A percentile compares a stretch with the other conserved stretches of the same genome.
Conservation (phyloP, 495 filamentous ascomycete species). For the Barbatosphaeria neglecta region DNA sequence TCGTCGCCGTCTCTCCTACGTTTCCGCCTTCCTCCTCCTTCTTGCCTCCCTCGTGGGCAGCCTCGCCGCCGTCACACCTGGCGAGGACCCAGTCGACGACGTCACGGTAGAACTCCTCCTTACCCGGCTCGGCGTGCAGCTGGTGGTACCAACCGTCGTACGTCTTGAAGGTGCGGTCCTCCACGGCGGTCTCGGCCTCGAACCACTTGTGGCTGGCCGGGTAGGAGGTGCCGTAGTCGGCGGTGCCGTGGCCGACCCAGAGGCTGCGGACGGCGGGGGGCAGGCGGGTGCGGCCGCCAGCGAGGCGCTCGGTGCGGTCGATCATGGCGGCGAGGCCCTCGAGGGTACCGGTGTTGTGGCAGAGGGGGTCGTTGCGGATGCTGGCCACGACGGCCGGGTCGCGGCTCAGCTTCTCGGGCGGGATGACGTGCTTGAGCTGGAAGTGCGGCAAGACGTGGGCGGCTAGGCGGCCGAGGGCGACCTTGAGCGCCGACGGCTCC, state of each 20-base stretch:
- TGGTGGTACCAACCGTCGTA: constrained; percentile 76
- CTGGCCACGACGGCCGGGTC: constrained; percentile 47
- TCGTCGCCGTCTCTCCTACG: background rate
- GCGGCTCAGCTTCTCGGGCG: constrained; percentile 45
- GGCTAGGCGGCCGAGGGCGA: constrained; percentile 52
- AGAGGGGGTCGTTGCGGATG: constrained; percentile 49
- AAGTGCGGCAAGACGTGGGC: constrained; percentile 48
- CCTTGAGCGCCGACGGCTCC: constrained; percentile 45
- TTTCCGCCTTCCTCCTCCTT: background rate
- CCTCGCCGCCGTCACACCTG: constrained; percentile 12
- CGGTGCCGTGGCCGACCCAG: constrained; percentile 57
- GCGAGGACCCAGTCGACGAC: constrained; percentile 64
- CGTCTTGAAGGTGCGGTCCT: constrained; percentile 55
- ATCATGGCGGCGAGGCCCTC: constrained; percentile 65
- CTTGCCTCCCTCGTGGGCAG: too few species aligned
- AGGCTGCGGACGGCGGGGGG: constrained; percentile 29
- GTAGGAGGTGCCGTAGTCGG: constrained; percentile 54
- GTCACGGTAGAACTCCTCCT: constrained; percentile 53
- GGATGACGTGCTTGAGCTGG: constrained; percentile 47
- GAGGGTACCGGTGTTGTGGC: constrained; percentile 70
- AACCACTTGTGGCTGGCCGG: constrained; percentile 49
- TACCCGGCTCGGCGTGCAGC: constrained; percentile 61
- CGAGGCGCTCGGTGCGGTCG: constrained; percentile 47
- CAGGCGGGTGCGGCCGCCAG: constrained; percentile 27
- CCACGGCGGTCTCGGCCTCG: constrained; percentile 34